Percentiles rank a stretch among this genome's conserved stretches.
phyloP scores from a whole-genome alignment of 495 filamentous ascomycete genomes.

The Aspergillus leporis region DNA sequence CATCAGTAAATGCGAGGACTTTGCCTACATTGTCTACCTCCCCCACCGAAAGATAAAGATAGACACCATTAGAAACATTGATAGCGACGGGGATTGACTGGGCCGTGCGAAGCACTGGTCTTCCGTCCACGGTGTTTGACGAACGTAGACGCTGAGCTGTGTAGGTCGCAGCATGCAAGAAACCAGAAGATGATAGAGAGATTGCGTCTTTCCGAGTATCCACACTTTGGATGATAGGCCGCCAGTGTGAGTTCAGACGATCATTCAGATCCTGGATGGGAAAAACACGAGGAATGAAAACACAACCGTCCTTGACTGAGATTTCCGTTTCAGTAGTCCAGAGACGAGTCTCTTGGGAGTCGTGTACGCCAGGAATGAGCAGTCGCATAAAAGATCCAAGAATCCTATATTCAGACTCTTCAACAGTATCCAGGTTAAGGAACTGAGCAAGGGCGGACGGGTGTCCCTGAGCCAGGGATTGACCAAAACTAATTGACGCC shows the following conservation, averaged over 20 bases:
- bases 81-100: not conserved
- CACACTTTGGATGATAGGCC: slow-evolving; percentile 12
- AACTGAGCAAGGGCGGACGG: not conserved
- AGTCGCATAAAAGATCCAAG: not conserved
- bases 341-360: slow-evolving; percentile 7
- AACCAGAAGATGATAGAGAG: slow-evolving; percentile 1
- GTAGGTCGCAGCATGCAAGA: not conserved
- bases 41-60: slow-evolving; percentile 1
- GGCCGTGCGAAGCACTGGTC: not conserved
- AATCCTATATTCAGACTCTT: not conserved
- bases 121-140: not conserved
- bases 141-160: not conserved
- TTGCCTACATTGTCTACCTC: not conserved
- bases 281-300: slow-evolving; percentile 28
- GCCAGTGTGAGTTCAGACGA: slow-evolving; percentile 27
- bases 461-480: not conserved
- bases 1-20: slow-evolving; percentile 2
- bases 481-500: not conserved
- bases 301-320: slow-evolving; percentile 15
- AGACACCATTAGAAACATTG: slow-evolving; percentile 3
- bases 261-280: slow-evolving; percentile 21
- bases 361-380: slow-evolving; percentile 1
- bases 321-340: slow-evolving; percentile 33
- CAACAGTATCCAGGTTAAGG: not conserved
- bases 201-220: not conserved